A percentile compares a stretch with the other conserved stretches of the same genome.
Conservation (phyloP, 768 basidiomycete species). For the Chalciporus pseudorubinellus region DNA sequence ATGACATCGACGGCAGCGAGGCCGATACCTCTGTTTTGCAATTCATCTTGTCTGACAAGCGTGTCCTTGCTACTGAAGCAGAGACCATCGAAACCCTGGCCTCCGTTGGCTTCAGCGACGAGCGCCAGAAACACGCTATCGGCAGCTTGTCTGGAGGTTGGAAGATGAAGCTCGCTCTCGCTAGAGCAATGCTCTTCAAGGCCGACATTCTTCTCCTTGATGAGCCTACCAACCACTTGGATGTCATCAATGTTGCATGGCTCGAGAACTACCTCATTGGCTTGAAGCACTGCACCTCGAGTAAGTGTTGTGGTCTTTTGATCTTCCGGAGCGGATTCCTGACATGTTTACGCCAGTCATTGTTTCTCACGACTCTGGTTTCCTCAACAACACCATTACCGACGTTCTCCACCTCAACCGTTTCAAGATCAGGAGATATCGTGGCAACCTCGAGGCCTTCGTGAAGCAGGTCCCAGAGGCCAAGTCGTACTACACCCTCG, state of each 20-base stretch:
- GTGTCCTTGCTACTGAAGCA: slow-evolving; percentile 64
- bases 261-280: slow-evolving; percentile 89
- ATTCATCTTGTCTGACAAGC: slow-evolving; percentile 85
- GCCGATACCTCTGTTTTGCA: slow-evolving; percentile 86
- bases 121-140: slow-evolving; percentile 81
- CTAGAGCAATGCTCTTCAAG: slow-evolving; percentile 96
- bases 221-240: slow-evolving; percentile 96
- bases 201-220: slow-evolving; percentile 96
- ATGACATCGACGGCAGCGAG: slow-evolving; percentile 96
- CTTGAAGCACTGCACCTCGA: slow-evolving; percentile 90
- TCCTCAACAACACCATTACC: slow-evolving; percentile 98
- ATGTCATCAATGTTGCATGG: slow-evolving; percentile 97
- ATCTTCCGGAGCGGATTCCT: background rate
- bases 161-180: slow-evolving; percentile 99
- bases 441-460: slow-evolving; percentile 93
- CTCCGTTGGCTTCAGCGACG: slow-evolving; percentile 89
- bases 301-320: slow-evolving; percentile 40
- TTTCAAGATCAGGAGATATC: slow-evolving; percentile 95
- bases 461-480: slow-evolving; percentile 95
- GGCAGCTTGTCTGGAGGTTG: slow-evolving; percentile 95
- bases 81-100: slow-evolving; percentile 81
- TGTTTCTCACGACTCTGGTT: slow-evolving; percentile 95
- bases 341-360: slow-evolving; percentile 55
- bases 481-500: slow-evolving; percentile 95
- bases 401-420: slow-evolving; percentile 97